These are phyloP conservation scores for Brassica carinata DNA, from an alignment of 345 rosid genomes.

Conservation along the genomic window DNA sequence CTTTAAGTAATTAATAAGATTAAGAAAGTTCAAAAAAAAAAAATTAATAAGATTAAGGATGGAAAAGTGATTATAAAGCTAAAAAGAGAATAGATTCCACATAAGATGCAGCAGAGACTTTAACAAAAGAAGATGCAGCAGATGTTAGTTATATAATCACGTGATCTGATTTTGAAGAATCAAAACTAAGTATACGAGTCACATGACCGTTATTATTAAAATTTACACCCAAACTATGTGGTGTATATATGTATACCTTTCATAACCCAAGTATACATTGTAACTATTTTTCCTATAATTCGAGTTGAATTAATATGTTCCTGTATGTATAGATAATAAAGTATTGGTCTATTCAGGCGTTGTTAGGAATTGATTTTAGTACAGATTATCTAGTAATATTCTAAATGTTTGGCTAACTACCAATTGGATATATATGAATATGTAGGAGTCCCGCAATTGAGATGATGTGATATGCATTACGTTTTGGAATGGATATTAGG, in stretches of 20 bases:
- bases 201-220: slow-evolving; percentile 21
- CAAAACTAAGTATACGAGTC: slow-evolving; percentile 20
- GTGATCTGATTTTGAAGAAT: slow-evolving; percentile 34
- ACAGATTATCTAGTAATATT: background rate
- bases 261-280: background rate
- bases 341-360: background rate
- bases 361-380: background rate
- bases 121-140: slow-evolving; percentile 18
- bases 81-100: slow-evolving; percentile 22
- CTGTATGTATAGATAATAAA: background rate
- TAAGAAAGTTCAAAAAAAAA: background rate
- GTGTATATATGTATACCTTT: slow-evolving; percentile 2
- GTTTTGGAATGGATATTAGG: background rate
- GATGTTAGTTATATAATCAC: slow-evolving; percentile 28
- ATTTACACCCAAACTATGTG: background rate
- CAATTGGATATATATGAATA: background rate
- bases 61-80: slow-evolving; percentile 22
- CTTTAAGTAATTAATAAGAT: slow-evolving; percentile 12
- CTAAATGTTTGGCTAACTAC: slow-evolving; percentile 15
- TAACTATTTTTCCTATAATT: background rate
- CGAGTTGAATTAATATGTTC: background rate
- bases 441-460: background rate
- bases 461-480: slow-evolving; percentile 12
- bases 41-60: slow-evolving; percentile 8
- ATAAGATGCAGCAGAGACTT: slow-evolving; percentile 14